phyloP scores from a whole-genome alignment of 768 basidiomycete species.

The Ramaria rubella region DNA sequence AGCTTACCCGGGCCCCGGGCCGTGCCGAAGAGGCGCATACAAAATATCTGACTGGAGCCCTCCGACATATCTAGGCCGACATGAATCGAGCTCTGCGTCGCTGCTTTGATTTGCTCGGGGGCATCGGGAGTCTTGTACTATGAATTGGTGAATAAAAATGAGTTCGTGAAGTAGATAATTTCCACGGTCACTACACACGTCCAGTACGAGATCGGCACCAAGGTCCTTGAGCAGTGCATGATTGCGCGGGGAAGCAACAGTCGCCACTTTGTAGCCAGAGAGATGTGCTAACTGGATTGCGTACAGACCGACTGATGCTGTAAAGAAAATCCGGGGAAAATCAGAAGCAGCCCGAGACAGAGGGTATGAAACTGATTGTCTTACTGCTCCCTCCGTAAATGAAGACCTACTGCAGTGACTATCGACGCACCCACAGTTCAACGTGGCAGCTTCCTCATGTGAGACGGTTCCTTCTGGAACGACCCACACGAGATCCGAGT shows the following conservation, averaged over 20 bases:
- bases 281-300: slow-evolving; percentile 38
- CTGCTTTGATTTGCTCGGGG: not conserved
- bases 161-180: not conserved
- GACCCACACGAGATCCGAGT: not conserved
- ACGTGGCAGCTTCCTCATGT: slow-evolving; percentile 2
- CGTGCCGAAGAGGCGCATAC: not conserved
- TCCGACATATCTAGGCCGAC: not conserved
- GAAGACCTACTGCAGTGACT: not conserved
- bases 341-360: not conserved
- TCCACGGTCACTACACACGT: slow-evolving; percentile 16
- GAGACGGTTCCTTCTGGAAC: not conserved
- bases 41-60: not conserved
- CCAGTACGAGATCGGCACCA: slow-evolving; percentile 39
- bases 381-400: slow-evolving; percentile 1
- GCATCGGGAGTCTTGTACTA: not conserved
- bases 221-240: slow-evolving; percentile 29
- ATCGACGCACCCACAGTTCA: not conserved
- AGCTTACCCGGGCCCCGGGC: not conserved
- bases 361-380: not conserved
- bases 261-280: slow-evolving; percentile 37
- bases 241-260: slow-evolving; percentile 37
- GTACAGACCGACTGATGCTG: slow-evolving; percentile 24
- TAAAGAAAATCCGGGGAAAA: not conserved
- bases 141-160: not conserved
- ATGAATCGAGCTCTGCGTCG: not conserved